Base-by-base conservation (phyloP, 257 asterid genomes). In the Solanum appendiculatum region DNA sequence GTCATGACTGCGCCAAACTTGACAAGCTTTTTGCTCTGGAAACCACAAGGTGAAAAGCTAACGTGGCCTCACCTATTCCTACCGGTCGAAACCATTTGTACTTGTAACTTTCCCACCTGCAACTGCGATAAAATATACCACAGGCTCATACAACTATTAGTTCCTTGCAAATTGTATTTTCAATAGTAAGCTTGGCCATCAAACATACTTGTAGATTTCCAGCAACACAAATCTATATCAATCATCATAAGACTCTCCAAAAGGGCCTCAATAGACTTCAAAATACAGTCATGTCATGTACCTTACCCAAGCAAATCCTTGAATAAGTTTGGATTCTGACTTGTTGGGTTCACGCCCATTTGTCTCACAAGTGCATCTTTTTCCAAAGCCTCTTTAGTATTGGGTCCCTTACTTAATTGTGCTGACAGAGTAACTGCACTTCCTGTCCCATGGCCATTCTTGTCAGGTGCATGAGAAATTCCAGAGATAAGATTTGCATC, bases 351-450 rank as follows among this genome's bases (percentile, higher is more conserved):
- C 89, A 95, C 97, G 2, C 99, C 99, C 94, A 97, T 68, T 87
- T 97, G 99, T 90, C 99, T 94, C 34, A 94, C 99, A 18, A 91
- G 94, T 37, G 98, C 94, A 91, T 97, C 99, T 91, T 94, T 97
- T 83, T 92, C 96, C 91, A 97, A 86, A 39, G 95, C 94, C 54
- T 93, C 98, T 92, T 93, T 96, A 87, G 88, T 83, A 86, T 91
- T 96, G 2, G 94, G 97, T 27, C 98, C 99, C 89, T 95, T 94
- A 90, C 89, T 92, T 86, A 78, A 34, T 63, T 88, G 93, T 51
- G 88, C 89, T 46, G 89, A 29, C n/a, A 88, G 63, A 68, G 90
- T 60, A 39, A 82, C 88, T 34, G 84, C 88, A 18, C 85, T 75
- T 85, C 64, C 88, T 58, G 90, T 92, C 69, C 89, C 93, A 39